A percentile compares a stretch with the other conserved stretches of the same genome.
These are phyloP conservation scores for Cenchrus fungigraminus DNA, from an alignment of 176 grass and related monocot genomes.

Conservation along the genomic window DNA sequence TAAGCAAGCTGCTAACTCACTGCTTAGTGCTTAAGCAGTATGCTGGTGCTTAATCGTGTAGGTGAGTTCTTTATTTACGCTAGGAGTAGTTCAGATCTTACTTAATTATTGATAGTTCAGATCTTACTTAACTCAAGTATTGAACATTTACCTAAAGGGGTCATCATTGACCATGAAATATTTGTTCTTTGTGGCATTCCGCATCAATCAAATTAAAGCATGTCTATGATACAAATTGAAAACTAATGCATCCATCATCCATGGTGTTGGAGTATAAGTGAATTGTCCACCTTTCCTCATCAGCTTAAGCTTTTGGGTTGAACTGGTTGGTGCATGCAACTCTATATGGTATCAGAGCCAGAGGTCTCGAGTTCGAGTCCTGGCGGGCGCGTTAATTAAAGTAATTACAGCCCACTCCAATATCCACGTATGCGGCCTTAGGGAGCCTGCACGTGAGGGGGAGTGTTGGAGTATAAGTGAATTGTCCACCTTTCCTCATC, in stretches of 20 bases:
- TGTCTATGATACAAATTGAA: neutral
- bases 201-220: neutral
- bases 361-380: too few species aligned
- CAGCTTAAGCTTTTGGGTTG: too few species aligned
- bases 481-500: too few species aligned
- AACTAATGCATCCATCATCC: neutral
- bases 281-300: too few species aligned
- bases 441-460: too few species aligned
- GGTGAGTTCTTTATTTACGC: neutral
- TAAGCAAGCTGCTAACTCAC: neutral
- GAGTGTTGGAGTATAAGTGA: too few species aligned
- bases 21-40: neutral
- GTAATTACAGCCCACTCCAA: too few species aligned
- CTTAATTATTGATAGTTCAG: neutral
- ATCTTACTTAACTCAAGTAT: slow-evolving; percentile 1
- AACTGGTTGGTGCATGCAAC: too few species aligned
- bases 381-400: too few species aligned
- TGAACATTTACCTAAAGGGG: neutral
- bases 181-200: neutral
- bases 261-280: neutral
- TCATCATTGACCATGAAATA: neutral
- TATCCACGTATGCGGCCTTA: too few species aligned
- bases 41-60: neutral
- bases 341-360: too few species aligned
- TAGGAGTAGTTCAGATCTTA: neutral